Evolutionary conservation across 371 early-diverging fungal species (phyloP), one percentile per base, ranked within the genome.

Genomic region (Edhazardia aedis): DNA sequence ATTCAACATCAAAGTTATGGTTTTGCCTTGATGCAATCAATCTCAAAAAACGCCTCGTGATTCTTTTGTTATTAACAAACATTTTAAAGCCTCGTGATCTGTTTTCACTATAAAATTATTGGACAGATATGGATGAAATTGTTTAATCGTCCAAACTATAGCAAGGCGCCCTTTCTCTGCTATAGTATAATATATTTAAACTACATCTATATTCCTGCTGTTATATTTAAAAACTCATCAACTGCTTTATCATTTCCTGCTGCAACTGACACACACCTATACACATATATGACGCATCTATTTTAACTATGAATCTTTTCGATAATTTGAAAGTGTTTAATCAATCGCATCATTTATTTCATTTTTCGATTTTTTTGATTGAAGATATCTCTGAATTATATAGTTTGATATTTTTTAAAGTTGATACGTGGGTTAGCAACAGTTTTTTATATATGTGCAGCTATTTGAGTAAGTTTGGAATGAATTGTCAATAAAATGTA

Each of bases 181-280:
- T 7, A 46, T 39, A 16, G 51, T 57, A 25, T n/a, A 54, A 23
- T 60, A 54, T 22, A 49, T 26, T 53, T 60, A 29, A 19, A 37
- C 16, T 23, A n/a, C 22, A 1, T 30, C 18, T 27, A 54, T 33
- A 27, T 37, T 48, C 25, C 47, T 43, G 26, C 60, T 54, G 29
- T 16, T 40, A 9, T 4, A 40, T 16, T 16, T 6, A 16, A 40
- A 16, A 4, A 14, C 6, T 18, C 42, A 9, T 40, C 42, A 9
- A 16, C 4, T 9, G 14, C 16, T n/a, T n/a, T n/a, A n/a, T n/a
- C n/a, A n/a, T n/a, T n/a, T n/a, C n/a, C n/a, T n/a, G n/a, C 18
- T 40, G 42, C 18, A 11, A 4, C 21, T 16, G 21, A 9, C 6
- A 14, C 4, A 4, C 42, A 9, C 9, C 18, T 11, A 40, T 40